phyloP scores from a whole-genome alignment of 2,329 filamentous ascomycete species.

The Sporothrix variecibatus region DNA sequence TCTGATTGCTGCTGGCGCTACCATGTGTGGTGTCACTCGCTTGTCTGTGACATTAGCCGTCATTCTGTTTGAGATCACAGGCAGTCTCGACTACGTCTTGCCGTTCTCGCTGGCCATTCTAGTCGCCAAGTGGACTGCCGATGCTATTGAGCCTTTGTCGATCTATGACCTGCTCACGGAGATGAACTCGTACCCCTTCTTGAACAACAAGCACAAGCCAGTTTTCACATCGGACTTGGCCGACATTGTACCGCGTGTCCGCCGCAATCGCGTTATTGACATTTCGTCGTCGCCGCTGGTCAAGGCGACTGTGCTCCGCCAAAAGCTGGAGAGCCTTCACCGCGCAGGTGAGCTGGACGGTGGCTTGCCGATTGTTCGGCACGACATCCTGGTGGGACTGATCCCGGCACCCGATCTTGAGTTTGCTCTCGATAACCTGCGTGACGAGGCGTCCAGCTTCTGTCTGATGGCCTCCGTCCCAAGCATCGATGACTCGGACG shows the following conservation, averaged over 20 bases:
- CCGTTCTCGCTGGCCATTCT: conserved; percentile 91
- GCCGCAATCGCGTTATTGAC: conserved; percentile 80
- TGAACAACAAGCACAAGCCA: conserved; percentile 95
- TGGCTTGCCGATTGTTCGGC: conserved; percentile 80
- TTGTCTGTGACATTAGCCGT: conserved; percentile 91
- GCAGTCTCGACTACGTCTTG: conserved; percentile 90
- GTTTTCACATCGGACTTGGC: conserved; percentile 85
- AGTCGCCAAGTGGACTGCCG: conserved; percentile 97
- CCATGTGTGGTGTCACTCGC: conserved; percentile 96
- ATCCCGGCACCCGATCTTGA: conserved; percentile 94
- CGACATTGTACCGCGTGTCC: conserved; percentile 78
- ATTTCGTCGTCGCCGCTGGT: conserved; percentile 82
- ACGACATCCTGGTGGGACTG: conserved; percentile 79
- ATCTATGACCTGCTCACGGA: conserved; percentile 95
- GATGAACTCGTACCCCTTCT: conserved; percentile 95
- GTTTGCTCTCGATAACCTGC: conserved; percentile 83
- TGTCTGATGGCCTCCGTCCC: conserved; percentile 79
- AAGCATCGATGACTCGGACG: conserved; percentile 64
- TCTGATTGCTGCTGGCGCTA: conserved; percentile 89
- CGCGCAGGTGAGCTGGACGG: conserved; percentile 87
- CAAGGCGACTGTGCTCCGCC: conserved; percentile 71
- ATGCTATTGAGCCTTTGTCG: conserved; percentile 89
- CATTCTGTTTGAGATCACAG: conserved; percentile 93
- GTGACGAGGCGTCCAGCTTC: conserved; percentile 69
- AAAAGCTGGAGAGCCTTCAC: conserved; percentile 80